phyloP scores from a whole-genome alignment of 257 asterid species.

The Cruciata laevipes region DNA sequence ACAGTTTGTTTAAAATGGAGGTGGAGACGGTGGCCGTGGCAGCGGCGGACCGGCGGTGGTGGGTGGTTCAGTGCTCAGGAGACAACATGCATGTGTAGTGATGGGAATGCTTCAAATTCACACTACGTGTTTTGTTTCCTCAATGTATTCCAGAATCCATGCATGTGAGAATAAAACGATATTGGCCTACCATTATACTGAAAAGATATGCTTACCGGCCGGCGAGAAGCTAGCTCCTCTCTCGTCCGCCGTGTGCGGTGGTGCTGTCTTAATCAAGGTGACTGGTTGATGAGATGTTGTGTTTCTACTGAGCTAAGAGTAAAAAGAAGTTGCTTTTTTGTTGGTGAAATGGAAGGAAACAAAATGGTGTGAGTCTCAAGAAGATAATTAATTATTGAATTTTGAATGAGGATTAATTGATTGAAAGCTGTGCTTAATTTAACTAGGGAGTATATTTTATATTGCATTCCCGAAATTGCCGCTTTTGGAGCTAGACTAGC shows the following conservation, averaged over 20 bases:
- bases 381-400: conserved; percentile 17
- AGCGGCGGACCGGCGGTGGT: background rate
- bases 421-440: conserved; percentile 30
- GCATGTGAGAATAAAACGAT: conserved; percentile 37
- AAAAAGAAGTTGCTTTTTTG: background rate
- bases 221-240: conserved; percentile 22
- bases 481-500: background rate
- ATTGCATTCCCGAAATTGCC: conserved; percentile 6
- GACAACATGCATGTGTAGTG: conserved; percentile 52
- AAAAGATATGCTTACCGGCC: conserved; percentile 27
- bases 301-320: background rate
- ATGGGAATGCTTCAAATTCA: conserved; percentile 34
- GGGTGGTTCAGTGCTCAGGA: conserved; percentile 29
- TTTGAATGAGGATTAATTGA: conserved; percentile 24
- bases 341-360: conserved; percentile 22
- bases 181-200: background rate
- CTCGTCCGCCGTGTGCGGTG: conserved; percentile 38
- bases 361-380: conserved; percentile 21
- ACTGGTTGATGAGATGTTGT: conserved; percentile 10
- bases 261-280: conserved; percentile 5
- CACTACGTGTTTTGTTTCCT: conserved; percentile 25
- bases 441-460: conserved; percentile 28
- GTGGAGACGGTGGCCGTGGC: conserved; percentile 13
- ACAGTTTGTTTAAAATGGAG: conserved; percentile 13
- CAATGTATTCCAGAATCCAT: conserved; percentile 23